A percentile compares a stretch with the other conserved stretches of the same genome.
These are phyloP conservation scores for Cytospora mali DNA, from an alignment of 2,329 filamentous ascomycete species.

Conservation along the genomic window DNA sequence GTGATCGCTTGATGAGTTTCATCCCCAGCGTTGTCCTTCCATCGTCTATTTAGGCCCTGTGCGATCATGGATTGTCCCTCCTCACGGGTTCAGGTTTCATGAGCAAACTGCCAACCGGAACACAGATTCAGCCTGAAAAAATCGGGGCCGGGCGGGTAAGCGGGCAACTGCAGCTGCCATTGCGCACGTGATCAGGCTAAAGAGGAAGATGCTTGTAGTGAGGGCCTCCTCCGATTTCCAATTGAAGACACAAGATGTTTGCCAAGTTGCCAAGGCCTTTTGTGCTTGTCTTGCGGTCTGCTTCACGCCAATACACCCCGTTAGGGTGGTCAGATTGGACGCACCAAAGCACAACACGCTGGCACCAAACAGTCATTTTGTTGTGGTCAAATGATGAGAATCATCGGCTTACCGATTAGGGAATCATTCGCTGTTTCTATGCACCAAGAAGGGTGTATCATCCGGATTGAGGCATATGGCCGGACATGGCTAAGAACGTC, in stretches of 20 bases:
- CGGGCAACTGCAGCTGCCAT: conserved; percentile 22
- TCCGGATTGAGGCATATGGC: not conserved
- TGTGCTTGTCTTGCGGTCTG: conserved; percentile 12
- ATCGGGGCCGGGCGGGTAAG: conserved; percentile 25
- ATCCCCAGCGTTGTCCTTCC: not conserved
- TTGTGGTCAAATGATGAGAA: not conserved
- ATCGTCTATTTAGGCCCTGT: conserved; percentile 14
- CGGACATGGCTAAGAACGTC: not conserved
- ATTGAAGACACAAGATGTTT: conserved; percentile 10
- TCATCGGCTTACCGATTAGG: not conserved
- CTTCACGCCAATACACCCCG: not conserved
- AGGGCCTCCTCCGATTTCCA: not conserved
- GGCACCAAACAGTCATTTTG: not conserved
- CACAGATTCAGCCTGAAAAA: conserved; percentile 24
- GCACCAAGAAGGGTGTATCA: not conserved
- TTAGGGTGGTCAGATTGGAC: conserved; percentile 15
- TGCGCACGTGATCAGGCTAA: conserved; percentile 24
- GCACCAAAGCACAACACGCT: conserved; percentile 5
- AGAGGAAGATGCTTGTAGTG: conserved; percentile 24
- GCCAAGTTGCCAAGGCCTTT: not conserved
- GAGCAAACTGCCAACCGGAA: conserved; percentile 26
- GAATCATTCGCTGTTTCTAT: not conserved
- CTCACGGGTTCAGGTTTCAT: conserved; percentile 14
- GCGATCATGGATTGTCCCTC: conserved; percentile 25
- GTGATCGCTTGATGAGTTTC: not conserved